phyloP scores from a whole-genome alignment of 2,329 filamentous ascomycete species.

The Trichophyton verrucosum region DNA sequence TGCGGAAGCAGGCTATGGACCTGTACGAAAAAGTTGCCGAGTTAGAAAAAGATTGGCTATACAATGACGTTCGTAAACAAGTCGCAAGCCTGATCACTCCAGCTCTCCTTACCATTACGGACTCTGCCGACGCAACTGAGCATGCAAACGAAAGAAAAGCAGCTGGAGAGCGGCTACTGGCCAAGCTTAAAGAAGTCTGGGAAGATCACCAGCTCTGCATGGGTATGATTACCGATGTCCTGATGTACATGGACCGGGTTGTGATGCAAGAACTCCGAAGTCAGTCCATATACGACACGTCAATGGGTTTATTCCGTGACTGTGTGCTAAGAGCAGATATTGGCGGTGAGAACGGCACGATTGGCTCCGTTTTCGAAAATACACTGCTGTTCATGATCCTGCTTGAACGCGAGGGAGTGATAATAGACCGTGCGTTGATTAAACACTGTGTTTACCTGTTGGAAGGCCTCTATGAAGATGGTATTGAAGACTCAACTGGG shows the following conservation, averaged over 20 bases:
- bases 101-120: constrained; percentile 48
- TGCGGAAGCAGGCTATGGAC: constrained; percentile 70
- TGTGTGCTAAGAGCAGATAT: constrained; percentile 56
- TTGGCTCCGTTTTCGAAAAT: constrained; percentile 63
- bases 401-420: constrained; percentile 82
- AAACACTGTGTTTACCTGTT: constrained; percentile 82
- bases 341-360: constrained; percentile 28
- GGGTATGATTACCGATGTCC: constrained; percentile 91
- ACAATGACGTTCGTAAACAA: constrained; percentile 55
- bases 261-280: constrained; percentile 60
- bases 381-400: constrained; percentile 83
- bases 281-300: constrained; percentile 68
- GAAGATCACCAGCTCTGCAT: constrained; percentile 82
- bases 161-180: constrained; percentile 72
- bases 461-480: constrained; percentile 70
- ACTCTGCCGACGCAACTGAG: constrained; percentile 37
- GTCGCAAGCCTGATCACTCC: constrained; percentile 61
- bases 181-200: constrained; percentile 65
- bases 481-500: constrained; percentile 61
- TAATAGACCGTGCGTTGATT: constrained; percentile 71
- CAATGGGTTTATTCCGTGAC: constrained; percentile 81
- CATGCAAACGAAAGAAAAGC: constrained; percentile 65
- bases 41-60: constrained; percentile 74
- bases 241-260: constrained; percentile 94
- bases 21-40: constrained; percentile 70